These are phyloP conservation scores for Schwanniomyces pseudopolymorphus DNA, from an alignment of 805 yeast genomes.

Conservation along the genomic window DNA sequence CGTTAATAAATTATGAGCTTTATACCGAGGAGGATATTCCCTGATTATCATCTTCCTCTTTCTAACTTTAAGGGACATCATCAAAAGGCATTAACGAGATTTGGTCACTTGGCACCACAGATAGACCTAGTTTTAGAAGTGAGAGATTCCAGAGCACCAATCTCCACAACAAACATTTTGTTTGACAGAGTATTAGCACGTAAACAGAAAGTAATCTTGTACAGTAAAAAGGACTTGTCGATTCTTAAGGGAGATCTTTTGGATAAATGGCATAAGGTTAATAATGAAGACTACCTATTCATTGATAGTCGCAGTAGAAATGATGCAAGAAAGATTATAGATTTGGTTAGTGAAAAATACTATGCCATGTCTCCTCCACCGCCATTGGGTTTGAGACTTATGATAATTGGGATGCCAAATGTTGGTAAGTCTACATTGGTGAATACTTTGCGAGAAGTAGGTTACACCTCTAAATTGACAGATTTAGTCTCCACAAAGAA, in stretches of 20 bases:
- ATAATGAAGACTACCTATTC: conserved; percentile 38
- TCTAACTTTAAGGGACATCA: conserved; percentile 93
- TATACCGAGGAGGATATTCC: conserved; percentile 70
- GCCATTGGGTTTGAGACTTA: conserved; percentile 73
- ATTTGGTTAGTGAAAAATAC: conserved; percentile 47
- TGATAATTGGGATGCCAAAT: conserved; percentile 94
- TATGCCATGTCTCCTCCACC: conserved; percentile 58
- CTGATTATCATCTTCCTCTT: conserved; percentile 64
- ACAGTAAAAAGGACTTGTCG: conserved; percentile 73
- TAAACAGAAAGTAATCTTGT: conserved; percentile 61
- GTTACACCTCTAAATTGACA: conserved; percentile 23
- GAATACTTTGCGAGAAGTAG: conserved; percentile 60
- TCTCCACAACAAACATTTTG: conserved; percentile 78
- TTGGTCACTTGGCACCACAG: conserved; percentile 72
- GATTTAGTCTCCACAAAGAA: conserved; percentile 32
- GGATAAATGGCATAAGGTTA: conserved; percentile 31
- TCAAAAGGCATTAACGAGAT: conserved; percentile 66
- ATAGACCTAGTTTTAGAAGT: conserved; percentile 81
- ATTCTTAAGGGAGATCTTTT: conserved; percentile 36
- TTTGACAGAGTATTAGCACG: conserved; percentile 63
- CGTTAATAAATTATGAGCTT: conserved; percentile 37
- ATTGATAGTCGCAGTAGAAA: conserved; percentile 55
- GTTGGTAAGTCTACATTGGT: conserved; percentile 93
- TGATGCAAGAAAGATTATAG: conserved; percentile 53
- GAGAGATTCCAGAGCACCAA: conserved; percentile 87